Evolutionary conservation across 768 basidiomycete genomes (phyloP), one percentile per base, ranked within the genome.

Genomic region (Tubosaeta sp.): DNA sequence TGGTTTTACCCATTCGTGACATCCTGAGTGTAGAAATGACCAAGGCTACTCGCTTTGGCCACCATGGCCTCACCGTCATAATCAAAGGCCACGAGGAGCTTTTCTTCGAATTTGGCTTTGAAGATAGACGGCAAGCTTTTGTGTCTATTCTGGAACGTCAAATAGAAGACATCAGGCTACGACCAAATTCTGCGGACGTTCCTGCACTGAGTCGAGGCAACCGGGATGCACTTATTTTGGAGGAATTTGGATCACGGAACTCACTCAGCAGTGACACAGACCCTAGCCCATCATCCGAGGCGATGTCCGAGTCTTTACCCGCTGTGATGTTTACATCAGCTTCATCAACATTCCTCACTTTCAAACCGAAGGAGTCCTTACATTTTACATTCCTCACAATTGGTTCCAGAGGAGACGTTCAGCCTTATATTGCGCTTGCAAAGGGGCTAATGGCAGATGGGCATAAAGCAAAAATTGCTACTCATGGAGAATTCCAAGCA

Each of bases 311-410:
- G 52, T 84, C 85, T 6, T 63, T 89, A 19, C 88, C 91, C 3
- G 87, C 91, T n/a, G 82, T 92, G 38, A 94, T 98, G 90, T 98
- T 99, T 69, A 92, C 87, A 2, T 94, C 91, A 11, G 85, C 88
- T n/a, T 92, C 91, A 0, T 93, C 91, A 3, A 95, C 95, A 2
- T 97, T 98, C 73, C 71, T 99, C 57, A 95, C 93, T 6, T 99
- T 99, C 75, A 94, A 93, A 68, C 96, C 95, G 2, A 78, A 80
- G 60, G 80, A 88, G 58, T 74, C 89, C 2, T 70, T 99, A 53
- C 86, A 83, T 59, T 90, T 99, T 62, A 97, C 96, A 0, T 93
- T 95, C 71, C 71, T 98, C 55, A 97, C 95, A 1, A 96, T 99
- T 58, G 95, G 95, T 6, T 94, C 92, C 19, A 80, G 95, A 45